Evolutionary conservation across 176 grass and related monocot genomes (phyloP).

Genomic region (Musa itinerans): DNA sequence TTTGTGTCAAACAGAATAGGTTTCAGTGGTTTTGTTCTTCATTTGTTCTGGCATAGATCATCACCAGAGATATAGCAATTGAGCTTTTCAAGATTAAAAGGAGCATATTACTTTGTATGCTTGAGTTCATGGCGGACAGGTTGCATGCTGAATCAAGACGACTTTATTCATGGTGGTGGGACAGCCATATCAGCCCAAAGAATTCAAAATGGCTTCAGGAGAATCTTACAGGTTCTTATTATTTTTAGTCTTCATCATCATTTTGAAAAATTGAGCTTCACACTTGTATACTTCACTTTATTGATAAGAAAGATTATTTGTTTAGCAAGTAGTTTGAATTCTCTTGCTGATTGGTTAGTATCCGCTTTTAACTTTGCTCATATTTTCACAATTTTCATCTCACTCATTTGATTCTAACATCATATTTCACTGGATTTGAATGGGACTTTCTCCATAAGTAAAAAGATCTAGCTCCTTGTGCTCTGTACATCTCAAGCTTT

Average conservation of each 20-base stretch:
- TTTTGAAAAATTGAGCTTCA: background rate
- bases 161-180: constrained; percentile 11
- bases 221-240: background rate
- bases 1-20: background rate
- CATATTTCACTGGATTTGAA: no score
- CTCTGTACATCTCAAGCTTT: no score
- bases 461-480: no score
- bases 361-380: no score
- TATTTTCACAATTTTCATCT: no score
- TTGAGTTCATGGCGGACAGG: constrained; percentile 26
- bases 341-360: background rate
- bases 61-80: background rate
- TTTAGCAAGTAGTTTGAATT: background rate
- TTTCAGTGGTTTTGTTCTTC: background rate
- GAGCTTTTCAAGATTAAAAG: background rate
- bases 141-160: constrained; percentile 11
- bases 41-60: background rate
- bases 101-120: constrained; percentile 1
- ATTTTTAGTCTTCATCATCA: constrained; percentile 3
- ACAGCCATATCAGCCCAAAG: constrained; percentile 2
- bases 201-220: constrained; percentile 3
- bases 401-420: no score
- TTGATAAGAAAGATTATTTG: no score
- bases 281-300: no score
- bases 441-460: no score